Base-by-base conservation (phyloP, 1,284 basidiomycete genomes). In the Wallemia hederae region DNA sequence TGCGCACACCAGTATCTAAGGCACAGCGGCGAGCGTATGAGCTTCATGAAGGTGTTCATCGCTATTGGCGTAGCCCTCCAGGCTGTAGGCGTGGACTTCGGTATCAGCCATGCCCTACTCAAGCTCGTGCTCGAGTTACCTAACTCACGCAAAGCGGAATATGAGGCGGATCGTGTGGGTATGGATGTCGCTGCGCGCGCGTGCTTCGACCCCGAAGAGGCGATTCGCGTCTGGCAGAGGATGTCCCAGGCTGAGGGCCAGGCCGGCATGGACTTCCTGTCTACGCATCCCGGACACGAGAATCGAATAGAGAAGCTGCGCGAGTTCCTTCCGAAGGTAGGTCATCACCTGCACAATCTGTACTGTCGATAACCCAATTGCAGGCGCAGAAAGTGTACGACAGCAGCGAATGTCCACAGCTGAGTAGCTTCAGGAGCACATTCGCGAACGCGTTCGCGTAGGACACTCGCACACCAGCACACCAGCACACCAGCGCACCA, bases 261-360 rank as follows among this genome's bases (percentile, higher is more conserved):
- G 14, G 39, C 14, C 29, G 29, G 29, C 29, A 31, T 71, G 17
- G 71, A 72, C 63, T 72, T 72, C 64, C 63, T 72, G 62, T 70
- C 67, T n/a, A 90, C 87, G 0, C 87, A 91, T 70, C 87, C 87
- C 0, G 74, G 79, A 0, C 80, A 80, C 28, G 72, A 74, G 60
- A 79, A 75, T 65, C 78, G 87, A 17, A 79, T 85, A 61, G 49
- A 67, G 64, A 65, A 68, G 61, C 61, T 70, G 55, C 62, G 64
- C 22, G 63, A 66, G 34, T 70, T 68, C 69, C 61, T 70, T 63
- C 68, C 67, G 2, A 67, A 70, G 60, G 69, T 69, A 58, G 58
- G 66, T 62, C 19, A n/a, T 27, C n/a, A n/a, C n/a, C n/a, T n/a
- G n/a, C n/a, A 14, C 24, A 19, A 14, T 29, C 19, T 49, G 39